Conservation (phyloP, 805 yeast species). For the Ogataea parapolymorpha region DNA sequence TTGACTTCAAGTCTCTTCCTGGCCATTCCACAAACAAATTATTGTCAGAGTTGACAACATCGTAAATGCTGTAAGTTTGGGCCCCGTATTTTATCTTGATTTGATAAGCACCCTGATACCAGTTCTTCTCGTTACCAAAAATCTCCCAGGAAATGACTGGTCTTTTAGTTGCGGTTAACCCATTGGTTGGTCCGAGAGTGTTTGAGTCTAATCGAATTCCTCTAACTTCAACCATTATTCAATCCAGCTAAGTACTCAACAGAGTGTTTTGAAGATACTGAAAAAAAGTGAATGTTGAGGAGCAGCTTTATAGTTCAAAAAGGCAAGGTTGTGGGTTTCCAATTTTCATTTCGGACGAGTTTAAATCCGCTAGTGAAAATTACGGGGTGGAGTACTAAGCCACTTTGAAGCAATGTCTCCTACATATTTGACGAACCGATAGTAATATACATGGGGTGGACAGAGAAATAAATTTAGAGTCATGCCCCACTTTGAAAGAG, state of each 20-base stretch:
- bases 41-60: slow-evolving; percentile 5
- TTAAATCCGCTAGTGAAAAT: not conserved
- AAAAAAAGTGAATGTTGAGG: not conserved
- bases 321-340: not conserved
- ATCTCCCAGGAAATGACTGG: slow-evolving; percentile 13
- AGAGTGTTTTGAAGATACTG: not conserved
- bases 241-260: not conserved
- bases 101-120: slow-evolving; percentile 15
- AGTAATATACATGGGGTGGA: not conserved
- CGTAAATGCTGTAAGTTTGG: slow-evolving; percentile 1
- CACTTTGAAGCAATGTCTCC: not conserved
- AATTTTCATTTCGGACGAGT: not conserved
- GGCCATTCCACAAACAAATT: slow-evolving; percentile 10
- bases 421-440: not conserved
- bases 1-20: slow-evolving; percentile 12
- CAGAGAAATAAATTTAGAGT: not conserved
- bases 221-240: not conserved
- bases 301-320: too few species aligned
- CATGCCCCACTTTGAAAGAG: not conserved
- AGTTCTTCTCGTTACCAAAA: slow-evolving; percentile 6
- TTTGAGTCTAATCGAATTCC: slow-evolving; percentile 7
- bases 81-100: slow-evolving; percentile 7
- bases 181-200: slow-evolving; percentile 3
- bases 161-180: slow-evolving; percentile 3
- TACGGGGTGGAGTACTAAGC: not conserved